These are phyloP conservation scores for Scenedesmus sp. DNA, from an alignment of 163 green algal genomes.

Conservation along the genomic window DNA sequence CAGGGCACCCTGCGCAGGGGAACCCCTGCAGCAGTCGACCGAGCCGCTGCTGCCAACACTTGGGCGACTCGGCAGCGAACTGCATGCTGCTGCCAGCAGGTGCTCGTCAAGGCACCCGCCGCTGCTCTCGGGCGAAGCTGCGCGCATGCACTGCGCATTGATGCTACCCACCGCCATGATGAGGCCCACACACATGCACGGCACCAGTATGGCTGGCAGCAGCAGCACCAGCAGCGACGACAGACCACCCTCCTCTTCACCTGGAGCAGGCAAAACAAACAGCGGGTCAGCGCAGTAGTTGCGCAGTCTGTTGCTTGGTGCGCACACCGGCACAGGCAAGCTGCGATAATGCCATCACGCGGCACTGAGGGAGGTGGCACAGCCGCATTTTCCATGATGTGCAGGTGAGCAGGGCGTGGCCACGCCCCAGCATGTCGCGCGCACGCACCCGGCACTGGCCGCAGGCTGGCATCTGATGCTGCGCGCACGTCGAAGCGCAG, in stretches of 20 bases:
- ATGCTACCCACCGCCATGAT: conserved; percentile 28
- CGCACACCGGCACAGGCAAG: not conserved
- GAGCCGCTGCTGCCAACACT: not conserved
- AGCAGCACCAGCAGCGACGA: conserved; percentile 33
- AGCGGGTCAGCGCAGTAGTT: not conserved
- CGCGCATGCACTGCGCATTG: not conserved
- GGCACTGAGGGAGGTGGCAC: not conserved
- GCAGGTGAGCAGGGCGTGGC: no score
- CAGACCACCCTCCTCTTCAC: not conserved
- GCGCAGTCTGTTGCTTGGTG: not conserved
- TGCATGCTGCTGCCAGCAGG: not conserved
- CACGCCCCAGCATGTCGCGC: not conserved
- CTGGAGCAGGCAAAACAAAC: not conserved
- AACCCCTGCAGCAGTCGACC: no score
- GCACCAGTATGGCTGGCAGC: conserved; percentile 30
- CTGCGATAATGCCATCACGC: no score
- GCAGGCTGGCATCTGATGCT: conserved; percentile 30
- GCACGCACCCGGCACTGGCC: conserved; percentile 31
- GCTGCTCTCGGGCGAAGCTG: not conserved
- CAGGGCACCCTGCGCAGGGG: not conserved
- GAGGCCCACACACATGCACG: conserved; percentile 1
- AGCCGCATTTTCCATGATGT: no score
- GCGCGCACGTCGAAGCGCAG: conserved; percentile 15
- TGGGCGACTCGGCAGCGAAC: not conserved
- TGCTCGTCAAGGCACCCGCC: not conserved